Evolutionary conservation across 2,329 filamentous ascomycete genomes (phyloP).

Genomic region (Purpureocillium takamizusanense): DNA sequence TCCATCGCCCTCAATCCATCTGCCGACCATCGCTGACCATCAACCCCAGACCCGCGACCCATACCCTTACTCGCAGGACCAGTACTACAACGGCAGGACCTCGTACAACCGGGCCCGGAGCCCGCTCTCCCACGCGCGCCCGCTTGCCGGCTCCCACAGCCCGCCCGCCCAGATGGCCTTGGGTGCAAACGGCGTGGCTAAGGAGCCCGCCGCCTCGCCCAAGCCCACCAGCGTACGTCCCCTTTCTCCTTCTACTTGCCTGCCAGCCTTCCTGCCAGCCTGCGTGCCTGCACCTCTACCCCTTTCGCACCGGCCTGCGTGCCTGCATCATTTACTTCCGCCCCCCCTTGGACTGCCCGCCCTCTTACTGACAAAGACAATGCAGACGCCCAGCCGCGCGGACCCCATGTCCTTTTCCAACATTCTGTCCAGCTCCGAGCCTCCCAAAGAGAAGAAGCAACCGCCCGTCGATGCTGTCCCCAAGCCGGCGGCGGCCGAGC

Average conservation of each 20-base stretch:
- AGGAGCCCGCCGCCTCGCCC: constrained; percentile 18
- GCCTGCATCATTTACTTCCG: no score
- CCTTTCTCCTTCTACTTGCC: constrained; percentile 5
- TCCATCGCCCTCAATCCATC: neutral
- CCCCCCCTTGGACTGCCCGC: no score
- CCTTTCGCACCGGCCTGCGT: no score
- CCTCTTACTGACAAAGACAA: neutral
- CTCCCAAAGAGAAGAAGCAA: constrained; percentile 42
- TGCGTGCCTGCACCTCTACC: no score
- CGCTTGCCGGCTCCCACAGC: constrained; percentile 32
- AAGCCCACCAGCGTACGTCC: constrained; percentile 2
- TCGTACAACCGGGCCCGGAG: constrained; percentile 38
- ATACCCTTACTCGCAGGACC: constrained; percentile 39
- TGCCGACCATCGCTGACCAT: neutral
- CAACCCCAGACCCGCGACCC: constrained; percentile 37
- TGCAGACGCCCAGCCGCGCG: constrained; percentile 62
- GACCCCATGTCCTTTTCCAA: constrained; percentile 96
- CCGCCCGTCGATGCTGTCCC: constrained; percentile 28
- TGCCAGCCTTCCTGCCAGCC: no score
- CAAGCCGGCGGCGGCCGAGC: constrained; percentile 9
- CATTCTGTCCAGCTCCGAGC: constrained; percentile 75
- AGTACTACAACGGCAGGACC: constrained; percentile 42
- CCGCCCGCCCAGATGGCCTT: constrained; percentile 37
- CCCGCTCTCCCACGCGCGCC: constrained; percentile 40
- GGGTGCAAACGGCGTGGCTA: constrained; percentile 10